phyloP scores from a whole-genome alignment of 441 rosid genomes.

The Euphorbia celastroides region DNA sequence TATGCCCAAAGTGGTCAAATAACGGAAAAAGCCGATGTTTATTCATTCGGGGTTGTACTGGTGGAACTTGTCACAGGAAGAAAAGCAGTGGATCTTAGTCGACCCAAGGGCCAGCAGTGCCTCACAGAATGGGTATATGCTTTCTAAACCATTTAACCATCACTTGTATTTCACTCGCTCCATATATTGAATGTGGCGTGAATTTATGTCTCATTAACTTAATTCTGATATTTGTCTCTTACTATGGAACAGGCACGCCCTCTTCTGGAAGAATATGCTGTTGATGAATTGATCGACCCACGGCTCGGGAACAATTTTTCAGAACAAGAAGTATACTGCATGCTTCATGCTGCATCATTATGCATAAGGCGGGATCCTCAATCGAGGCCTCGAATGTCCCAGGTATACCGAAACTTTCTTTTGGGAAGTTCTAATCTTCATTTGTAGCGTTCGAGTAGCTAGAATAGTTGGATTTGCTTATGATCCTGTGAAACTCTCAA shows the following conservation, averaged over 20 bases:
- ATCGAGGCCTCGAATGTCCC: conserved; percentile 94
- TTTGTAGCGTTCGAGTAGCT: background rate
- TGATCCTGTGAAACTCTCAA: too few relatives aligned
- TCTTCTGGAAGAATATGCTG: conserved; percentile 59
- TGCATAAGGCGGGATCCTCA: conserved; percentile 78
- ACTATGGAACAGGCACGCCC: conserved; percentile 74
- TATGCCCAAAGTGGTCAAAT: conserved; percentile 95
- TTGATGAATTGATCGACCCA: conserved; percentile 66
- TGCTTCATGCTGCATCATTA: conserved; percentile 76
- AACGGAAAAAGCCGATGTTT: conserved; percentile 94
- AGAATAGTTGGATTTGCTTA: background rate
- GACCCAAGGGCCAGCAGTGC: conserved; percentile 96
- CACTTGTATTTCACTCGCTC: background rate
- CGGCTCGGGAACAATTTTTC: conserved; percentile 43
- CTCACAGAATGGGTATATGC: conserved; percentile 91
- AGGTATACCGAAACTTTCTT: conserved; percentile 36
- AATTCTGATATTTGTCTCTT: conserved; percentile 10
- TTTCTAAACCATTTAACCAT: background rate
- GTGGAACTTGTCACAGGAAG: conserved; percentile 89
- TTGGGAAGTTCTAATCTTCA: too few relatives aligned
- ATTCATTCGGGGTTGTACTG: conserved; percentile 88
- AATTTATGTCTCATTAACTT: conserved; percentile 1
- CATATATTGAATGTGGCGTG: background rate
- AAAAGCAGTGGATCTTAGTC: conserved; percentile 81
- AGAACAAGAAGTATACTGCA: conserved; percentile 56